These are phyloP conservation scores for Acorus gramineus DNA, from an alignment of 106 monocot genomes.

Conservation along the genomic window DNA sequence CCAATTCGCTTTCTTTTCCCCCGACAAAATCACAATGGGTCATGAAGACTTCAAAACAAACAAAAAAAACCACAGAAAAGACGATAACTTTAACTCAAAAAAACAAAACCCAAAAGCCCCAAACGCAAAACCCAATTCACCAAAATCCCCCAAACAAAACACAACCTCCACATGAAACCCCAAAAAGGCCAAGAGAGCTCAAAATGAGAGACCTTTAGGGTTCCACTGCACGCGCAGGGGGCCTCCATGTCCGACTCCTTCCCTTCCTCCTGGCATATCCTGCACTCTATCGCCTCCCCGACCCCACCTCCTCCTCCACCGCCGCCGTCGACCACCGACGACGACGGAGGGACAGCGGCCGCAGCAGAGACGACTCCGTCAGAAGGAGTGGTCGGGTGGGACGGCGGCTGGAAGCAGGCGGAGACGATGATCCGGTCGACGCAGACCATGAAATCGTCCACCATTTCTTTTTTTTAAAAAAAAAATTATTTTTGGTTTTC, in stretches of 20 bases:
- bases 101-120: too few relatives aligned
- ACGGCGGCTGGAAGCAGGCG: slow-evolving; percentile 29
- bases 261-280: slow-evolving; percentile 86
- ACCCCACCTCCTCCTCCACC: too few relatives aligned
- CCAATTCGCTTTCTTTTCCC: too few relatives aligned
- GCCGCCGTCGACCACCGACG: too few relatives aligned
- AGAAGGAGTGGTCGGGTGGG: neutral
- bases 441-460: slow-evolving; percentile 67
- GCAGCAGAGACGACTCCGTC: slow-evolving; percentile 5
- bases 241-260: slow-evolving; percentile 70
- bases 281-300: slow-evolving; percentile 39
- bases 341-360: neutral
- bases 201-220: slow-evolving; percentile 63
- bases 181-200: neutral
- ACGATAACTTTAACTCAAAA: too few relatives aligned
- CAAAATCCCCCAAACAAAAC: too few relatives aligned
- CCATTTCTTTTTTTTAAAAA: slow-evolving; percentile 23
- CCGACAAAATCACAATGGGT: too few relatives aligned
- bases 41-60: too few relatives aligned
- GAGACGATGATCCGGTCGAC: slow-evolving; percentile 60
- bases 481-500: too few relatives aligned
- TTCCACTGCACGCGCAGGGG: slow-evolving; percentile 85
- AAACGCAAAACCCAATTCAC: too few relatives aligned
- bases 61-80: too few relatives aligned
- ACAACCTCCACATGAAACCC: neutral